These are phyloP conservation scores for Pestalotiopsis sp. DNA, from an alignment of 2,329 filamentous ascomycete genomes.

Conservation along the genomic window DNA sequence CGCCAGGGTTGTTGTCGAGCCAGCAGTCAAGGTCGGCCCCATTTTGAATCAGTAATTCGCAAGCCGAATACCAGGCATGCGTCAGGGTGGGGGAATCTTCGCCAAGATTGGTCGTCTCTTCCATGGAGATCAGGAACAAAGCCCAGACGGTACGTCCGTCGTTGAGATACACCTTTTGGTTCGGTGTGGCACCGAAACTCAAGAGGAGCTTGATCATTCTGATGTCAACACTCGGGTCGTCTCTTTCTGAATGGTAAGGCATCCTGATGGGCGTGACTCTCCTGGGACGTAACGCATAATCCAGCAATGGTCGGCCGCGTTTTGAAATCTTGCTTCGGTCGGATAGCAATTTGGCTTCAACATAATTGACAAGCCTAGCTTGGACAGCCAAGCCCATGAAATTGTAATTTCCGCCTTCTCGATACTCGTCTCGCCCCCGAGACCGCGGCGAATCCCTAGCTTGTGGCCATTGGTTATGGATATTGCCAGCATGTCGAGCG, in stretches of 20 bases:
- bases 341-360: neutral
- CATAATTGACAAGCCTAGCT: neutral
- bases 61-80: neutral
- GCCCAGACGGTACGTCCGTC: neutral
- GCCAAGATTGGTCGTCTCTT: neutral
- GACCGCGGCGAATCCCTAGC: neutral
- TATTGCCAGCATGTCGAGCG: neutral
- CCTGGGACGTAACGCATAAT: neutral
- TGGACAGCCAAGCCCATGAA: neutral
- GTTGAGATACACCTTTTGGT: neutral
- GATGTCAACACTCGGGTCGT: neutral
- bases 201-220: neutral
- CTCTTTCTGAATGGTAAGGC: neutral
- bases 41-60: neutral
- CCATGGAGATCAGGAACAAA: neutral
- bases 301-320: neutral
- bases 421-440: neutral
- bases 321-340: neutral
- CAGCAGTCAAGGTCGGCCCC: neutral
- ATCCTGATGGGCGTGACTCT: neutral
- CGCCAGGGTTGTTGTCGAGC: neutral
- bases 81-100: neutral
- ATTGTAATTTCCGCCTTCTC: neutral
- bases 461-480: neutral
- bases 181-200: neutral